phyloP scores from a whole-genome alignment of 1,284 basidiomycete species.

The Ganoderma leucocontextum region DNA sequence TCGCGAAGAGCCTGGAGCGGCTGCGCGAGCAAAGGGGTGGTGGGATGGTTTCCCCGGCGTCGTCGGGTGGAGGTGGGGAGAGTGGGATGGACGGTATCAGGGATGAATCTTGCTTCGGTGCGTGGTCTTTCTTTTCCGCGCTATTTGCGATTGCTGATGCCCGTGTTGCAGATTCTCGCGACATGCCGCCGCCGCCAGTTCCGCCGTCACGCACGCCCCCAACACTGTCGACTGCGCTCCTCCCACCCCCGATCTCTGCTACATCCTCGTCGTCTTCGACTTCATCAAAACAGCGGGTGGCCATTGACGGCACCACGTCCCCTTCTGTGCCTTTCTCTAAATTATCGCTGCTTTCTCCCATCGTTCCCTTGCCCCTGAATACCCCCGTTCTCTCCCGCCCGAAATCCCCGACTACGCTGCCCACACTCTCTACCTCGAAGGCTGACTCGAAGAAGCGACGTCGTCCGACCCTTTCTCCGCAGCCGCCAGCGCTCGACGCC shows the following conservation, averaged over 20 bases:
- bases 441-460: constrained; percentile 8
- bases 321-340: constrained; percentile 50
- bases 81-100: constrained; percentile 23
- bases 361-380: constrained; percentile 15
- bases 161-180: constrained; percentile 39
- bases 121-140: constrained; percentile 3
- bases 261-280: constrained; percentile 38
- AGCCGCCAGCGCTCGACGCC: constrained; percentile 9
- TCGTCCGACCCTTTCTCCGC: constrained; percentile 6
- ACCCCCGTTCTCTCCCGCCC: constrained; percentile 8
- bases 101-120: constrained; percentile 29
- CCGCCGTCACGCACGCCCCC: constrained; percentile 50
- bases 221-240: constrained; percentile 33
- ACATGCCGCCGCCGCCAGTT: constrained; percentile 58
- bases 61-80: background rate
- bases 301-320: constrained; percentile 36
- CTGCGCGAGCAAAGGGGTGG: constrained; percentile 32
- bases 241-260: constrained; percentile 42
- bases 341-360: constrained; percentile 46
- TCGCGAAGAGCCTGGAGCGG: constrained; percentile 43
- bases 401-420: background rate
- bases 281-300: constrained; percentile 20
- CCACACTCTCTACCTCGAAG: constrained; percentile 6
- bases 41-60: background rate
- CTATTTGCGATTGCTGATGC: constrained; percentile 6